phyloP scores from a whole-genome alignment of 176 grass and related monocot species.

The Carex pumila region DNA sequence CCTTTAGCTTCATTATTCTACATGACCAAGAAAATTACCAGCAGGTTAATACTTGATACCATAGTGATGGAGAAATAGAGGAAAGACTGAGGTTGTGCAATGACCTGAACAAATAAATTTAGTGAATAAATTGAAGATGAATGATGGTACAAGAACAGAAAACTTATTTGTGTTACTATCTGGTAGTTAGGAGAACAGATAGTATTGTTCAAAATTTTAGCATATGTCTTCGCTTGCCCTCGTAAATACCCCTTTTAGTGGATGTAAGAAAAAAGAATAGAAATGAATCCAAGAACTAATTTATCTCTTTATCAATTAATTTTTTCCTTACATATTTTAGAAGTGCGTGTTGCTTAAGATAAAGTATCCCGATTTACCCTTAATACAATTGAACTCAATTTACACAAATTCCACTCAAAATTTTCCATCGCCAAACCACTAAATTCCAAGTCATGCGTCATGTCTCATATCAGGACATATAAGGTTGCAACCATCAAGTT shows the following conservation, averaged over 20 bases:
- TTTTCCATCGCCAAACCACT: too few relatives aligned
- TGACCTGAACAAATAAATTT: background rate
- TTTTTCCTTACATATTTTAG: background rate
- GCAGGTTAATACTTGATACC: background rate
- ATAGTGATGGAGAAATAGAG: background rate
- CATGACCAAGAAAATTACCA: slow-evolving; percentile 7
- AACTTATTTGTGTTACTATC: background rate
- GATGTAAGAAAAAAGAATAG: background rate
- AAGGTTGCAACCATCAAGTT: too few relatives aligned
- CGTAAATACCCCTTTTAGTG: background rate
- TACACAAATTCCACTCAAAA: too few relatives aligned
- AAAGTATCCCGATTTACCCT: background rate
- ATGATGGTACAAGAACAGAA: background rate
- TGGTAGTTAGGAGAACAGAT: background rate
- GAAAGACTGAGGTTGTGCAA: background rate
- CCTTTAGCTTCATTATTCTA: slow-evolving; percentile 93
- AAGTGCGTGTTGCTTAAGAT: background rate
- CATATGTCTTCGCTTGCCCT: background rate
- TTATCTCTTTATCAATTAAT: background rate
- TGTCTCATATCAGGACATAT: too few relatives aligned
- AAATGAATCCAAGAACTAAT: background rate
- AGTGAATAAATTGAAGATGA: background rate
- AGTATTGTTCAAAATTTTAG: background rate
- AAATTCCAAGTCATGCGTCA: too few relatives aligned
- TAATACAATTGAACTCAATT: background rate